A percentile compares a stretch with the other conserved stretches of the same genome.
These are phyloP conservation scores for Leishmania tropica DNA, from an alignment of 208 protist species.

Conservation along the genomic window DNA sequence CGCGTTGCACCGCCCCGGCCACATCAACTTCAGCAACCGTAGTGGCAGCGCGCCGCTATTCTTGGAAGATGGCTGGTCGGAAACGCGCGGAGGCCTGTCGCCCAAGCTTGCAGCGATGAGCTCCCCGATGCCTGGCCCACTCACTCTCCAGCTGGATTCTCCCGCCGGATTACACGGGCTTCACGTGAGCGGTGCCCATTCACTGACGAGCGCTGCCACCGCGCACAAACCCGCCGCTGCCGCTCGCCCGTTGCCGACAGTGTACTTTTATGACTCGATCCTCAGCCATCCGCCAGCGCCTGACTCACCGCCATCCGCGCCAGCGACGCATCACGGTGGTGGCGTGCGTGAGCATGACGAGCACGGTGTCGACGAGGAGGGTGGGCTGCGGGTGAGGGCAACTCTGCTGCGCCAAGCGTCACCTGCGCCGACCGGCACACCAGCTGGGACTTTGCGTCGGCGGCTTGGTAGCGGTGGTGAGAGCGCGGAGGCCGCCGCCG, in stretches of 20 bases:
- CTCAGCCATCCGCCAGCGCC: slow-evolving; percentile 10
- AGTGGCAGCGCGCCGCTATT: slow-evolving; percentile 8
- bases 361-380: not conserved
- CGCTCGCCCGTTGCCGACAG: slow-evolving; percentile 31
- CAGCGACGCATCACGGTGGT: not conserved
- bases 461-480: not conserved
- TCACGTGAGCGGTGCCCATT: not conserved
- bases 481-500: not conserved
- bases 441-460: not conserved
- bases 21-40: not conserved
- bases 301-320: not conserved
- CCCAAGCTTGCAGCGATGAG: slow-evolving; percentile 9
- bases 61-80: slow-evolving; percentile 26
- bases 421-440: not conserved
- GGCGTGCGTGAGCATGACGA: not conserved
- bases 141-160: slow-evolving; percentile 13
- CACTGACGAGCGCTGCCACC: not conserved
- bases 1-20: not conserved
- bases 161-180: not conserved
- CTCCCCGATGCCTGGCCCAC: slow-evolving; percentile 5
- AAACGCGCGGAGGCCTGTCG: slow-evolving; percentile 12
- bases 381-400: not conserved
- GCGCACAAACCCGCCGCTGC: not conserved
- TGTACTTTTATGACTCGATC: slow-evolving; percentile 60
- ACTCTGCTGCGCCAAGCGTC: slow-evolving; percentile 11